Percentiles rank a stretch among this genome's conserved stretches.
These are phyloP conservation scores for Heliamphora exappendiculata DNA, from an alignment of 148 eudicot species.

Conservation along the genomic window DNA sequence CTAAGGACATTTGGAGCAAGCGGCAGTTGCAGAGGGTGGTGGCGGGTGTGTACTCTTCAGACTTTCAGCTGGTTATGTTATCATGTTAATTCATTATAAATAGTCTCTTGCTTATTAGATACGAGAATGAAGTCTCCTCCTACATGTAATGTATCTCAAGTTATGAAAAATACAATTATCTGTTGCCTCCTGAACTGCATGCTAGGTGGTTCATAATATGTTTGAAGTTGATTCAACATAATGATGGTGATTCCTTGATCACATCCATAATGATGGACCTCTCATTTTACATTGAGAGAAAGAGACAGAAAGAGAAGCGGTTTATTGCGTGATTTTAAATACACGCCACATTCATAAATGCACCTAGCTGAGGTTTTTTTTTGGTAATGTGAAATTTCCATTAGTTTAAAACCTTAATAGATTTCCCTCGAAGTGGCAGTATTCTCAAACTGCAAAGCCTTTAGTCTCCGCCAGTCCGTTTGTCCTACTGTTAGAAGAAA, in stretches of 20 bases:
- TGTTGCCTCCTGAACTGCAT: neutral
- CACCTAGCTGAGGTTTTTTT: no score
- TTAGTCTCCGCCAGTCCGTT: no score
- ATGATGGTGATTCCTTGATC: neutral
- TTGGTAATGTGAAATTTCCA: no score
- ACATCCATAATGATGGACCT: no score
- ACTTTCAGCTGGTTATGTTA: neutral
- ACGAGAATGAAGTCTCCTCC: neutral
- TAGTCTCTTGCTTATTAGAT: neutral
- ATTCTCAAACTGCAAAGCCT: no score
- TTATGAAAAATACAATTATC: neutral
- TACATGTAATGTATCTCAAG: neutral
- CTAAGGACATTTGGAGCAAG: neutral
- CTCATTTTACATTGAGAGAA: no score
- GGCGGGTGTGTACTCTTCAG: neutral
- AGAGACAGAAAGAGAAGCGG: no score
- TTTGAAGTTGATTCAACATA: neutral
- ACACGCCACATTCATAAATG: no score
- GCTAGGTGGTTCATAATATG: neutral
- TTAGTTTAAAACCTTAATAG: no score
- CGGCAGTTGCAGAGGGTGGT: neutral
- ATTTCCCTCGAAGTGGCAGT: no score
- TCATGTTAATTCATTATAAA: constrained; percentile 1
- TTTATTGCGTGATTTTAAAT: no score
- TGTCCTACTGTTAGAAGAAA: no score